A percentile compares a stretch with the other conserved stretches of the same genome.
These are phyloP conservation scores for Suillus cothurnatus DNA, from an alignment of 768 basidiomycete genomes.

Conservation along the genomic window DNA sequence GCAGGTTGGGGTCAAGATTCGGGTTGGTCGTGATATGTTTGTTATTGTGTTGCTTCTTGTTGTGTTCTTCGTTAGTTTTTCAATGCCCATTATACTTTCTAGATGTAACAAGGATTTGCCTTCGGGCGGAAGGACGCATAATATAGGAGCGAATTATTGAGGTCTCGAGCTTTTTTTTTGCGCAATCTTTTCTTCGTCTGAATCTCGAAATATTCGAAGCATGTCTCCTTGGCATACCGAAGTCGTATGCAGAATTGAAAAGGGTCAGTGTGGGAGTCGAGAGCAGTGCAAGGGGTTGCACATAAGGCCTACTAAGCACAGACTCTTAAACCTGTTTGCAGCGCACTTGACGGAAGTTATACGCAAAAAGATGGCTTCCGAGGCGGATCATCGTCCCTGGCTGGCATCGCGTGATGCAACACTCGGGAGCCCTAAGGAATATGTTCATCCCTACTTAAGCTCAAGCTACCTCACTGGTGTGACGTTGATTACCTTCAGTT, in stretches of 20 bases:
- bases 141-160: not conserved
- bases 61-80: conserved; percentile 16
- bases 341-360: not conserved
- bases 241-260: not conserved
- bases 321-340: not conserved
- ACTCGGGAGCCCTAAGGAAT: not conserved
- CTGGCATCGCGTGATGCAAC: not conserved
- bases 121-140: not conserved
- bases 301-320: not conserved
- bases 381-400: not conserved
- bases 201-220: not conserved
- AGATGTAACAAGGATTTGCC: conserved; percentile 22
- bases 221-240: not conserved
- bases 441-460: not conserved
- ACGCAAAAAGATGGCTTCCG: not conserved
- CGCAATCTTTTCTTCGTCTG: not conserved
- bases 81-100: conserved; percentile 20
- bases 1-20: conserved; percentile 39
- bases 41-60: conserved; percentile 19
- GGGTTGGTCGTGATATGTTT: conserved; percentile 31
- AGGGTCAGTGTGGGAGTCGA: not conserved
- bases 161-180: not conserved
- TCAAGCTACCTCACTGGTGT: not conserved
- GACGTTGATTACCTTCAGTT: not conserved
- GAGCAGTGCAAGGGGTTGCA: not conserved